phyloP scores from a whole-genome alignment of 2,329 filamentous ascomycete species.

The Cryphonectria naterciae region DNA sequence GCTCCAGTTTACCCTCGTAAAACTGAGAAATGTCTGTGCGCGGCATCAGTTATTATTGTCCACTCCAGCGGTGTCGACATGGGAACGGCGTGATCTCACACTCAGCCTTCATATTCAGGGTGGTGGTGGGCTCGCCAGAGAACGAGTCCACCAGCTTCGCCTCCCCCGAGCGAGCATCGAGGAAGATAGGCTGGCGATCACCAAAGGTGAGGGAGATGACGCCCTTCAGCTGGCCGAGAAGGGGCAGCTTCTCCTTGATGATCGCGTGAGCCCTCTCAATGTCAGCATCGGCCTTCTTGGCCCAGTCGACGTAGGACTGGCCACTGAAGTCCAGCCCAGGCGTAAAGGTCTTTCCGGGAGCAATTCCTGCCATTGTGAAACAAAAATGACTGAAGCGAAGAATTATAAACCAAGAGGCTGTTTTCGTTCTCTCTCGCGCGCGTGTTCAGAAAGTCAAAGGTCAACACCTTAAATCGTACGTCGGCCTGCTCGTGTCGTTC shows the following conservation, averaged over 20 bases:
- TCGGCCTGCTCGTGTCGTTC: neutral
- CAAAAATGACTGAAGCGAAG: neutral
- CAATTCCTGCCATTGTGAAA: slow-evolving; percentile 31
- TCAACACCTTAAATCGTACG: neutral
- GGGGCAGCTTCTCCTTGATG: slow-evolving; percentile 33
- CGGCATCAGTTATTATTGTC: neutral
- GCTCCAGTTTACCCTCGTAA: slow-evolving; percentile 35
- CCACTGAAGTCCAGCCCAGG: slow-evolving; percentile 33
- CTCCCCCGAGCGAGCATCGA: slow-evolving; percentile 33
- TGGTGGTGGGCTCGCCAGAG: slow-evolving; percentile 33
- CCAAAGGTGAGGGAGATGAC: slow-evolving; percentile 32
- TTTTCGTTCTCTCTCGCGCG: neutral
- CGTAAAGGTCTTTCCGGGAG: slow-evolving; percentile 32
- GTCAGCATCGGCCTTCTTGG: slow-evolving; percentile 29
- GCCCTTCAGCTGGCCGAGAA: slow-evolving; percentile 32
- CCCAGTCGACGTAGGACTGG: slow-evolving; percentile 29
- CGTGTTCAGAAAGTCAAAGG: neutral
- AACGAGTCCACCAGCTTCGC: slow-evolving; percentile 31
- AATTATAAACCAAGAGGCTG: neutral
- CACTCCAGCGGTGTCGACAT: neutral
- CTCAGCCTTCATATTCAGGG: slow-evolving; percentile 34
- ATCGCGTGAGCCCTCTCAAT: slow-evolving; percentile 29
- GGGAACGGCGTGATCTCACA: slow-evolving; percentile 2
- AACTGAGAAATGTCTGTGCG: slow-evolving; percentile 32
- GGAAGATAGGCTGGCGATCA: slow-evolving; percentile 32